Base-by-base conservation (phyloP, 2,329 filamentous ascomycete genomes). In the Emydomyces testavorans region DNA sequence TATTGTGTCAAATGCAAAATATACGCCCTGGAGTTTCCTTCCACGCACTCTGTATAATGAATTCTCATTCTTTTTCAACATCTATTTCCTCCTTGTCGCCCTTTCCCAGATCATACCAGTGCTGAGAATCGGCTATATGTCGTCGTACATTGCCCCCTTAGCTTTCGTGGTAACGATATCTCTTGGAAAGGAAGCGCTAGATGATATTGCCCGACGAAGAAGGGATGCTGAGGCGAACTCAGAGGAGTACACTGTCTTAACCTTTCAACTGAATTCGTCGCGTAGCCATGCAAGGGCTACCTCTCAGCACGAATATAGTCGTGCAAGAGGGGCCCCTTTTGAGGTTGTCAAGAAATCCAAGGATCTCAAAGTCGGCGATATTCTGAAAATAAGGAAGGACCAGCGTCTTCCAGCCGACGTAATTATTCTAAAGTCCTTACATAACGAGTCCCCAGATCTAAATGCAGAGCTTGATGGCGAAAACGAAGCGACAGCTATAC, bases 31-130 rank as follows among this genome's bases (percentile, higher is more conserved):
- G 71, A 94, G 85, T 45, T 98, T 98, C 66, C 75, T 98, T 11
- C 93, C 93, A 2, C 75, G 90, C 45, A 98, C 92, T 0, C 73
- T 98, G 18, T 98, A 95, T 68, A 96, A 96, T 69, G 92, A 98
- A 63, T 98, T 98, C 64, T 95, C 90, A 51, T 98, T 96, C 72
- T 98, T 98, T 70, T 94, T 98, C 75, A 98, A 98, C 75, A 86
- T 96, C 73, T 98, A 98, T 65, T 98, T 98, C 65, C 73, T 98
- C 48, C 79, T 96, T 21, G 92, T 98, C 42, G 93, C 92, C 5
- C 68, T 96, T 42, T 96, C 90, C 31, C 92, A 98, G 67, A 82
- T 87, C 36, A 89, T 98, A 59, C 89, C 88, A 3, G 78, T 85
- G 18, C 70, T 98, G 47, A 80, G 88, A 47, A 95, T 98, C 55